phyloP scores from a whole-genome alignment of 768 basidiomycete species.

The Fibroporia radiculosa region DNA sequence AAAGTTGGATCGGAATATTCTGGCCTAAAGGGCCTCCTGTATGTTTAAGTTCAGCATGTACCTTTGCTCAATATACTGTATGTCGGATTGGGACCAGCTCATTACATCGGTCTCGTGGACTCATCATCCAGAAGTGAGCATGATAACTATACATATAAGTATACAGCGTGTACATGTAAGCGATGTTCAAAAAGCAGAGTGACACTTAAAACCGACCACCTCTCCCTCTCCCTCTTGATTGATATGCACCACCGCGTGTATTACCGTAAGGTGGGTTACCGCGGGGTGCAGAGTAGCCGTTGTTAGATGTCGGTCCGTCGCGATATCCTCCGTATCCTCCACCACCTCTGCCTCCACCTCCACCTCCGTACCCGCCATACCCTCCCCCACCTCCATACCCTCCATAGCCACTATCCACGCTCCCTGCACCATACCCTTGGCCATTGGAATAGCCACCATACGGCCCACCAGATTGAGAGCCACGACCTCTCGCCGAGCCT shows the following conservation, averaged over 20 bases:
- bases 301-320: constrained; percentile 14
- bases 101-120: too few species aligned
- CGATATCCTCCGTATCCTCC: constrained; percentile 28
- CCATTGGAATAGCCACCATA: constrained; percentile 23
- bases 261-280: constrained; percentile 17
- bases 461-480: constrained; percentile 19
- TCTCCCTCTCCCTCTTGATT: constrained; percentile 41
- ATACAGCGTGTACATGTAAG: too few species aligned
- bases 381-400: constrained; percentile 25
- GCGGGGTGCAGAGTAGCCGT: constrained; percentile 10
- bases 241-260: constrained; percentile 15
- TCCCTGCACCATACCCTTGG: constrained; percentile 23
- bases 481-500: constrained; percentile 12
- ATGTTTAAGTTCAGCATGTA: too few species aligned
- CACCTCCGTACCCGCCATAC: constrained; percentile 22
- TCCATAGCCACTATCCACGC: constrained; percentile 19
- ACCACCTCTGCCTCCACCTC: constrained; percentile 23
- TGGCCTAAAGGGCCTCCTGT: too few species aligned
- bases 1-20: not conserved
- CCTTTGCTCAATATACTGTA: too few species aligned
- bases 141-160: too few species aligned
- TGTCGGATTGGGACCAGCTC: too few species aligned
- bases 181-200: too few species aligned
- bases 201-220: constrained; percentile 25
- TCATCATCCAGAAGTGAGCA: too few species aligned